phyloP scores from a whole-genome alignment of 441 rosid species.

The Adansonia grandidieri region DNA sequence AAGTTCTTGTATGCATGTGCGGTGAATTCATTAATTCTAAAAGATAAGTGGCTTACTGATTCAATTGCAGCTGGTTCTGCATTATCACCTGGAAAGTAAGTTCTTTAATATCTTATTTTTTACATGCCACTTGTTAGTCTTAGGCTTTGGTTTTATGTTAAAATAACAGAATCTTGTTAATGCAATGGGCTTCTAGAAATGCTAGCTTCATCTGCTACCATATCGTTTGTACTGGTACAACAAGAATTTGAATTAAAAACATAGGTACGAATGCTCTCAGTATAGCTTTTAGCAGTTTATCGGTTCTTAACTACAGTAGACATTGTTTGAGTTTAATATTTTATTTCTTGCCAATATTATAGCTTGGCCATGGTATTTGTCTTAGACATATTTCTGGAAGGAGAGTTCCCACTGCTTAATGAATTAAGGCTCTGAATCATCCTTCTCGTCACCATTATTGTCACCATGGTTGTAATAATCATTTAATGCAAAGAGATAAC shows the following conservation, averaged over 20 bases:
- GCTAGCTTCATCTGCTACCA: background rate
- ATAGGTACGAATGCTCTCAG: background rate
- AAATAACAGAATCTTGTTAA: background rate
- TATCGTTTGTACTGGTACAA: background rate
- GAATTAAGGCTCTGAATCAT: background rate
- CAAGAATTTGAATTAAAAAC: background rate
- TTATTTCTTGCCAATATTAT: background rate
- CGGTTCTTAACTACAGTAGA: background rate
- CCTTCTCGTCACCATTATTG: background rate
- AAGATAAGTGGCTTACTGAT: conserved; percentile 56
- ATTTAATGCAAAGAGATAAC: background rate
- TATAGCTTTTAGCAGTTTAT: background rate
- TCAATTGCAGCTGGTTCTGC: conserved; percentile 55
- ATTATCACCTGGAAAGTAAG: conserved; percentile 60
- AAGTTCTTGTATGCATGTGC: conserved; percentile 74
- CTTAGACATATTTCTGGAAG: background rate
- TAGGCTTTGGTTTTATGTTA: background rate
- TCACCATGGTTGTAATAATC: background rate
- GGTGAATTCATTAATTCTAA: conserved; percentile 52
- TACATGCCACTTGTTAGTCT: background rate
- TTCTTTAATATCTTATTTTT: conserved; percentile 5
- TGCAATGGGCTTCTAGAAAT: background rate
- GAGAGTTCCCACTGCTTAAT: background rate
- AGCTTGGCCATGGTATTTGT: background rate
- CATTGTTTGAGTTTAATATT: background rate